Conservation (phyloP, 2,329 filamentous ascomycete species). For the Helotiales sp. region DNA sequence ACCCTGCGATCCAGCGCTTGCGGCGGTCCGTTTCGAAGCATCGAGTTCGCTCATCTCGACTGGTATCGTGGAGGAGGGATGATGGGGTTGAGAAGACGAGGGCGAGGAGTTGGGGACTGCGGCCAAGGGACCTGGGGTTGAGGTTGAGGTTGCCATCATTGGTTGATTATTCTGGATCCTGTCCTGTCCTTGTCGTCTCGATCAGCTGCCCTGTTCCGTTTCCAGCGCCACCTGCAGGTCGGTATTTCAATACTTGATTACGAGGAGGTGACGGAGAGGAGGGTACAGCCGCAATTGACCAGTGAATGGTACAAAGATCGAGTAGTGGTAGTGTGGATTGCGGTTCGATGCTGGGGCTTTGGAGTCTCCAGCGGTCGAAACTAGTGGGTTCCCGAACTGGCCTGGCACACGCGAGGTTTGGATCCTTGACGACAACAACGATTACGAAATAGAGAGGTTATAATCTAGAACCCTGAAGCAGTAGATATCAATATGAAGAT, state of each 20-base stretch:
- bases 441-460: no score
- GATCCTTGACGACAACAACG: neutral
- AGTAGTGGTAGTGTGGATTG: neutral
- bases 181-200: no score
- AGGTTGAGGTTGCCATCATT: conserved; percentile 7
- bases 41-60: conserved; percentile 31
- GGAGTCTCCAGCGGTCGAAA: neutral
- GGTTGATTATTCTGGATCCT: no score
- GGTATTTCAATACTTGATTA: neutral
- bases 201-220: no score
- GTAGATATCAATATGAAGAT: no score
- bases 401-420: neutral
- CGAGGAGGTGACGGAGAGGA: neutral
- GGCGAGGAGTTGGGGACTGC: conserved; percentile 14
- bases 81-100: conserved; percentile 16
- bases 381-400: no score
- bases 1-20: conserved; percentile 25
- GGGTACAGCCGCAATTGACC: neutral
- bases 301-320: no score
- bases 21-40: conserved; percentile 18
- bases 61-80: conserved; percentile 11
- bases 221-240: conserved; percentile 1
- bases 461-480: no score
- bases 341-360: neutral
- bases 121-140: conserved; percentile 11